Base-by-base conservation (phyloP, 371 early-diverging fungal species). In the Rhizopus delemar region DNA sequence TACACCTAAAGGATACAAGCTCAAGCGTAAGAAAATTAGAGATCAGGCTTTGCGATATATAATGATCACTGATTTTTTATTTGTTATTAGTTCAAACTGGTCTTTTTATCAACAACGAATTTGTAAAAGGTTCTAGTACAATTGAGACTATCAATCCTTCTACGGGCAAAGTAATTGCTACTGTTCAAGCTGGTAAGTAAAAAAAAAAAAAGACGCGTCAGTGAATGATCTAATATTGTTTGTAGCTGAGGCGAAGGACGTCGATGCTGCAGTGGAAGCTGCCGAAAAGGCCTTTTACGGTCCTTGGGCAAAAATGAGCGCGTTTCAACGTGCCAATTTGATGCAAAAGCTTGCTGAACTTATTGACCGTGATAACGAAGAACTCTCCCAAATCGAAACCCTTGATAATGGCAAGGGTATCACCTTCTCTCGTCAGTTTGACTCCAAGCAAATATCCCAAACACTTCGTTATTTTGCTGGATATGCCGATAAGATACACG, bases 381-480 rank as follows among this genome's bases (percentile, higher is more conserved):
- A 68, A 45, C 53, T 78, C 12, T 66, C 81, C 46, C 72, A 69
- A 53, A 65, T 78, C 39, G 78, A 76, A 48, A 64, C 74, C 28
- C 68, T 76, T n/a, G 78, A 78, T 57, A 79, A 79, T 54, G 80
- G 80, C 57, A 79, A 79, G 46, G 72, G 70, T 46, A 76, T 79
- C 43, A 64, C 73, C n/a, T 64, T 70, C 38, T 70, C 80, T 4
- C 74, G 75, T 15, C 45, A 50, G 5, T 65, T 74, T 28, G 94
- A 94, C 68, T 78, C 86, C 15, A 75, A 76, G 7, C 78, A 75
- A 55, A 57, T 78, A 7, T 59, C 69, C 68, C 35, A 75, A 78
- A 51, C 86, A 78, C 36, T 90, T 65, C 81, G 89, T 55, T 90
- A 90, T 77, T 93, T 83, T 77, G 92, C 92, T 11, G 92, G 92